Evolutionary conservation across 176 grass and related monocot species (phyloP), one percentile per base, ranked within the genome.

Genomic region (Zea luxurians): DNA sequence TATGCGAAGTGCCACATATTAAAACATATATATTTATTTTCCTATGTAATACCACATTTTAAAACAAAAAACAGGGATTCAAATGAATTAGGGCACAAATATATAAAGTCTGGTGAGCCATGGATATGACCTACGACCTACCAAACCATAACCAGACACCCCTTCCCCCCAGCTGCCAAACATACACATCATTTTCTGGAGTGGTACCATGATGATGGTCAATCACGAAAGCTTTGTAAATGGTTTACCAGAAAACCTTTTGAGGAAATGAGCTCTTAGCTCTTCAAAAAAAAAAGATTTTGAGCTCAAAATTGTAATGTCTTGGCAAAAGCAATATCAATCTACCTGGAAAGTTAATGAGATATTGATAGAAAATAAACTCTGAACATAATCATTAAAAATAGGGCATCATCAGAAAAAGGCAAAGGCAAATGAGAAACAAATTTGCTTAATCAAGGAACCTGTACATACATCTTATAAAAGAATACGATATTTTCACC

Each of bases 391-490:
- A 48, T 48, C 8, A 87, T 48, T 2, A n/a, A 78, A 85, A 74
- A 58, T 7, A 9, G 35, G 48, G 53, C 52, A 55, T 8, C 15
- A 55, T 13, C 18, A 82, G 43, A 66, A 68, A n/a, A 70, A 34
- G 36, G 0, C 37, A 21, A 73, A 61, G 45, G 5, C 5, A 82
- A 76, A 6, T 27, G 1, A 71, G 4, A 66, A 70, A 70, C 45
- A 70, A 45, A 27, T 21, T 21, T 21, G 43, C 45, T 41, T 27
- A 67, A 73, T 47, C 55, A 64, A 75, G 21, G 13, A 76, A 80
- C 20, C 27, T 55, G 36, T n/a, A 70, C 85, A 79, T 92, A 97
- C 95, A 97, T 92, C 86, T 94, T 97, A 86, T 90, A 90, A 80
- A 94, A 94, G 89, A 92, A 97, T 55, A 92, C 95, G 2, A 67